A percentile compares a stretch with the other conserved stretches of the same genome.
Evolutionary conservation across 2,329 filamentous ascomycete genomes (phyloP).

Genomic region (Colletotrichum sp.): DNA sequence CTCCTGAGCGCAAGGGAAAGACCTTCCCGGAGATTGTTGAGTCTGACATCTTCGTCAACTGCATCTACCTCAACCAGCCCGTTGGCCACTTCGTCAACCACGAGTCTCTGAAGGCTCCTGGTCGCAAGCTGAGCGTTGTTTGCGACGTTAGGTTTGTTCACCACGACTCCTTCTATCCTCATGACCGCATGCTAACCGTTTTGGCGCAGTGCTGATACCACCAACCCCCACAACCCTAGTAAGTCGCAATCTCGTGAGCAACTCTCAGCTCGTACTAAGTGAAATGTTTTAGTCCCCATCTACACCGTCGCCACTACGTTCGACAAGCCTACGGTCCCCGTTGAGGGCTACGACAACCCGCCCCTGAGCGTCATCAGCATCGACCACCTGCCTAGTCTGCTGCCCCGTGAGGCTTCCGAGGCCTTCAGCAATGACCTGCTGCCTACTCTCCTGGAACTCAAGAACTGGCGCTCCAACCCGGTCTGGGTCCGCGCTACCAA

Average conservation of each 20-base stretch:
- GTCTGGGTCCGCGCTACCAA: slow-evolving; percentile 90
- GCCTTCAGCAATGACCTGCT: slow-evolving; percentile 81
- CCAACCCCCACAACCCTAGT: slow-evolving; percentile 66
- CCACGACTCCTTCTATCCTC: slow-evolving; percentile 69
- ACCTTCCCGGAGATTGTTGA: slow-evolving; percentile 81
- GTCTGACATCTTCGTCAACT: slow-evolving; percentile 81
- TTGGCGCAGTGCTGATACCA: slow-evolving; percentile 67
- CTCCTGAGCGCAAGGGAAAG: slow-evolving; percentile 56
- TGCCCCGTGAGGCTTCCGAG: slow-evolving; percentile 87
- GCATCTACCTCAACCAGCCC: slow-evolving; percentile 78
- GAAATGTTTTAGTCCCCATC: slow-evolving; percentile 65
- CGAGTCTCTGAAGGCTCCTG: slow-evolving; percentile 69
- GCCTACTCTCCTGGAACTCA: slow-evolving; percentile 77
- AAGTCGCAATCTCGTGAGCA: not conserved
- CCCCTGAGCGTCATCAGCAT: slow-evolving; percentile 84
- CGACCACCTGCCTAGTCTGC: slow-evolving; percentile 81
- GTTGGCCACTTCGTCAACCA: slow-evolving; percentile 67
- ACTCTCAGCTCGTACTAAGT: not conserved
- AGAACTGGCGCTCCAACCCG: slow-evolving; percentile 71
- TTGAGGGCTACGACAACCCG: slow-evolving; percentile 62
- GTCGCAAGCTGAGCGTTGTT: slow-evolving; percentile 78
- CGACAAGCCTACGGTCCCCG: slow-evolving; percentile 81
- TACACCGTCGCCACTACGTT: slow-evolving; percentile 89
- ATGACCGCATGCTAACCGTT: not conserved
- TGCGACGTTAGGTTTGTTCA: slow-evolving; percentile 82